Conservation (phyloP, 192 early-diverging fungal genomes). For the Lobulomyces angularis region DNA sequence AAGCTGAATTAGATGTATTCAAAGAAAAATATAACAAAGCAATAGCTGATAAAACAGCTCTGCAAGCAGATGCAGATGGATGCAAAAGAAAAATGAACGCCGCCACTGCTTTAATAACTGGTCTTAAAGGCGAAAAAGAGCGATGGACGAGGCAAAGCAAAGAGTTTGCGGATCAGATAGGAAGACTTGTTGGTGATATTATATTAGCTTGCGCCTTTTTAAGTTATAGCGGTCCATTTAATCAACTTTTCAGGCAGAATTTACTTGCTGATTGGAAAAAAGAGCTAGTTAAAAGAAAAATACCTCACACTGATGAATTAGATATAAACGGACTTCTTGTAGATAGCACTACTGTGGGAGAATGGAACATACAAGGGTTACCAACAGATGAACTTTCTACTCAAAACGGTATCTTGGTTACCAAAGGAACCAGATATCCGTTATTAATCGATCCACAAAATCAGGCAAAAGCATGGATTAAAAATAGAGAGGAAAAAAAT, state of each 20-base stretch:
- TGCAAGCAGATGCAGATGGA: slow-evolving; percentile 50
- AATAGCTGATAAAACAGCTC: slow-evolving; percentile 41
- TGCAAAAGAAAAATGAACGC: slow-evolving; percentile 55
- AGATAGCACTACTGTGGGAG: slow-evolving; percentile 45
- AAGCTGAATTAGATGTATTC: slow-evolving; percentile 50
- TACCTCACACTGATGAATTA: slow-evolving; percentile 48
- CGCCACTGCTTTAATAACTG: slow-evolving; percentile 44
- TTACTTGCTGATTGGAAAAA: slow-evolving; percentile 44
- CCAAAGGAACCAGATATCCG: slow-evolving; percentile 44
- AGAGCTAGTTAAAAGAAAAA: slow-evolving; percentile 36
- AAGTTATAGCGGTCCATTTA: slow-evolving; percentile 51
- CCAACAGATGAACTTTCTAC: slow-evolving; percentile 53
- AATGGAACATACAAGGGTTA: slow-evolving; percentile 57
- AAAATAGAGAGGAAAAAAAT: slow-evolving; percentile 51
- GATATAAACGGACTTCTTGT: slow-evolving; percentile 48
- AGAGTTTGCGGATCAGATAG: slow-evolving; percentile 49
- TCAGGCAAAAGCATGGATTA: slow-evolving; percentile 53
- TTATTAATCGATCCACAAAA: slow-evolving; percentile 53
- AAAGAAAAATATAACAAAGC: slow-evolving; percentile 49
- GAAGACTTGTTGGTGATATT: slow-evolving; percentile 46
- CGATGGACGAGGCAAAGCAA: slow-evolving; percentile 57
- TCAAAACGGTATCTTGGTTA: slow-evolving; percentile 54
- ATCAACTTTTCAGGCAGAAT: slow-evolving; percentile 41
- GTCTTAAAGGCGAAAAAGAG: slow-evolving; percentile 52
- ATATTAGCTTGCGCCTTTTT: slow-evolving; percentile 48